A percentile compares a stretch with the other conserved stretches of the same genome.
Conservation (phyloP, 768 basidiomycete species). For the Sistotremastrum suecicum region DNA sequence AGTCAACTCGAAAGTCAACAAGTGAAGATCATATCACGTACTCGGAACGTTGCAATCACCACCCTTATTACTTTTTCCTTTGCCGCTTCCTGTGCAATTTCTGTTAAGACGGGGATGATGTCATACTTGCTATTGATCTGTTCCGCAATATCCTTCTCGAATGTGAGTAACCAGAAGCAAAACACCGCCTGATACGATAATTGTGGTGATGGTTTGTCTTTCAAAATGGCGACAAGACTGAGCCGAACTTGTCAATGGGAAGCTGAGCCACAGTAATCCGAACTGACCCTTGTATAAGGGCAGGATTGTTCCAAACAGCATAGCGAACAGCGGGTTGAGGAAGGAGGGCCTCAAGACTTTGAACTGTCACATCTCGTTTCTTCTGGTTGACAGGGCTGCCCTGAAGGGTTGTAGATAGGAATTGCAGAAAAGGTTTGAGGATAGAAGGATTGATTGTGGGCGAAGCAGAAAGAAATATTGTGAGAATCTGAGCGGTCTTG, state of each 20-base stretch:
- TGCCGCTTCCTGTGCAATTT: slow-evolving; percentile 75
- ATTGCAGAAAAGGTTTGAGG: slow-evolving; percentile 44
- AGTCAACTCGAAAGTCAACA: slow-evolving; percentile 1
- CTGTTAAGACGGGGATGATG: slow-evolving; percentile 70
- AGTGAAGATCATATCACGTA: slow-evolving; percentile 16
- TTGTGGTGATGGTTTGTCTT: slow-evolving; percentile 73
- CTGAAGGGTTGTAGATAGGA: slow-evolving; percentile 48
- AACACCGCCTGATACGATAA: slow-evolving; percentile 91
- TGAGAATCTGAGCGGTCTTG: slow-evolving; percentile 77
- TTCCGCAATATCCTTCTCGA: slow-evolving; percentile 74
- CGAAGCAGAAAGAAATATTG: slow-evolving; percentile 57
- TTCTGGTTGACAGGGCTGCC: slow-evolving; percentile 33
- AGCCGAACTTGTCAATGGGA: background rate
- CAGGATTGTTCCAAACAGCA: slow-evolving; percentile 66
- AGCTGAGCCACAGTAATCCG: background rate
- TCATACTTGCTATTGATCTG: slow-evolving; percentile 89
- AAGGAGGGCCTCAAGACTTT: slow-evolving; percentile 76
- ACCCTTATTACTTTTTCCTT: slow-evolving; percentile 97
- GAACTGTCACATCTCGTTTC: slow-evolving; percentile 81
- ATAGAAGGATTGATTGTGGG: slow-evolving; percentile 35
- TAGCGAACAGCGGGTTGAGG: slow-evolving; percentile 68
- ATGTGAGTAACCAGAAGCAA: slow-evolving; percentile 89
- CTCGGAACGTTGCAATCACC: slow-evolving; percentile 82
- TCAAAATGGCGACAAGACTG: slow-evolving; percentile 75
- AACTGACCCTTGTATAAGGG: slow-evolving; percentile 52